Base-by-base conservation (phyloP, 129 eudicot species). In the Artemisia argyi region DNA sequence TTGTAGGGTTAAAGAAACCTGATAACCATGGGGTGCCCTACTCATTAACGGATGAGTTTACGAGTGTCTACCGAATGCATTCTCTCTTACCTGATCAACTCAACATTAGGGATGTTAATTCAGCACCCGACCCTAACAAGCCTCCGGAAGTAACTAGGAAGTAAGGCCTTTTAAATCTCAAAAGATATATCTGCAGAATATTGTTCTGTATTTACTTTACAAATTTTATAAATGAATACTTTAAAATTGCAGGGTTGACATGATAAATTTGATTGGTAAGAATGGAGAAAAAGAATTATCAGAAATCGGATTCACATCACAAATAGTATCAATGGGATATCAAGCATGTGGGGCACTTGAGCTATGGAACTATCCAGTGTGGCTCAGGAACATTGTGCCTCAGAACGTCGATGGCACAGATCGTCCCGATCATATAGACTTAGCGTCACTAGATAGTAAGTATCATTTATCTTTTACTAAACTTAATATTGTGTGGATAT, bases 241-340 rank as follows among this genome's bases (percentile, higher is more conserved):
- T 13, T 47, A 18, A 18, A 26, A 10, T 15, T 63, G 18, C 73
- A 85, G 86, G 74, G 75, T 82, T 24, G 73, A 64, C 58, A 68
- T 85, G 81, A 30, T n/a, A 5, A 60, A 68, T 51, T 17, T 82
- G 73, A 65, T 76, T 53, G 90, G 85, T 12, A 55, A n/a, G 17
- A 65, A 60, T 15, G 85, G 87, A 28, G 77, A 72, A 52, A 64
- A 79, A 51, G 54, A 53, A 6, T 42, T 85, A 46, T 32, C 63
- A 57, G 79, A 66, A 63, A 72, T 82, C n/a, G 90, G 90, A 62
- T 76, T 85, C 11, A 47, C 67, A 51, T 65, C 53, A 75, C 84
- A 56, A 53, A 82, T 85, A 78, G 86, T 79, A 17, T 85, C 90
- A 16, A 85, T 85, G 90, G 87, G 90, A 10, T 85, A 85, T 71